phyloP scores from a whole-genome alignment of 768 basidiomycete genomes.

The Lactarius sp. region DNA sequence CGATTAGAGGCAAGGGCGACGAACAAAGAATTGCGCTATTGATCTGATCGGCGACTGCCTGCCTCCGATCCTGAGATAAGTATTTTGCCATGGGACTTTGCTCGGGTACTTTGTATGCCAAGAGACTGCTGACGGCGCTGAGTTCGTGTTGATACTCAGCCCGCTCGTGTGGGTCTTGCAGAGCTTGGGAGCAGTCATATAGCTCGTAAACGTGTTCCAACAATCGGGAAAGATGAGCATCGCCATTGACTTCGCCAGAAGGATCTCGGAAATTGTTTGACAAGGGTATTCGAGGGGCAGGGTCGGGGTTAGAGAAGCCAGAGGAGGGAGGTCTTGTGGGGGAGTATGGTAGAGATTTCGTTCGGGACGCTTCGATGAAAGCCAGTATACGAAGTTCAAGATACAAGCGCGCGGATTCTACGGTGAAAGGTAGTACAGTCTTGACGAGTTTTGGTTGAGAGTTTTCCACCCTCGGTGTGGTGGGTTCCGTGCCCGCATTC shows the following conservation, averaged over 20 bases:
- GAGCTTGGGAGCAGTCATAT: conserved; percentile 51
- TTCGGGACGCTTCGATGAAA: conserved; percentile 83
- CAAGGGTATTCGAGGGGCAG: conserved; percentile 18
- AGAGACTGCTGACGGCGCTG: conserved; percentile 63
- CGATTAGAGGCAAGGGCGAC: conserved; percentile 30
- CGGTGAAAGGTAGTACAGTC: conserved; percentile 56
- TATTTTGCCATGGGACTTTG: conserved; percentile 71
- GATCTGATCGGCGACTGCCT: conserved; percentile 82
- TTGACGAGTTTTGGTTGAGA: conserved; percentile 36
- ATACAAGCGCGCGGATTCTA: conserved; percentile 66
- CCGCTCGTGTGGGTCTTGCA: conserved; percentile 53
- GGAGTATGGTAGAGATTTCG: conserved; percentile 52
- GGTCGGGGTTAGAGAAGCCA: conserved; percentile 13
- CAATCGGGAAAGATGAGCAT: conserved; percentile 45
- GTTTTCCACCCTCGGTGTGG: conserved; percentile 18
- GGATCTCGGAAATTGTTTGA: conserved; percentile 29
- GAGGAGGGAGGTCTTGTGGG: conserved; percentile 11
- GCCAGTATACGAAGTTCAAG: conserved; percentile 84
- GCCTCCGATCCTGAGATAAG: conserved; percentile 68
- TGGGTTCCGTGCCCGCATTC: not conserved
- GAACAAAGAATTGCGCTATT: conserved; percentile 80
- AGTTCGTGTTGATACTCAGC: conserved; percentile 65
- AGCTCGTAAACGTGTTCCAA: conserved; percentile 62
- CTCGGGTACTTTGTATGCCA: conserved; percentile 82
- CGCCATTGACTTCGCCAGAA: conserved; percentile 29